Evolutionary conservation across 73 alveolate species (phyloP), one percentile per base, ranked within the genome.

Genomic region (Paramecium primaurelia): DNA sequence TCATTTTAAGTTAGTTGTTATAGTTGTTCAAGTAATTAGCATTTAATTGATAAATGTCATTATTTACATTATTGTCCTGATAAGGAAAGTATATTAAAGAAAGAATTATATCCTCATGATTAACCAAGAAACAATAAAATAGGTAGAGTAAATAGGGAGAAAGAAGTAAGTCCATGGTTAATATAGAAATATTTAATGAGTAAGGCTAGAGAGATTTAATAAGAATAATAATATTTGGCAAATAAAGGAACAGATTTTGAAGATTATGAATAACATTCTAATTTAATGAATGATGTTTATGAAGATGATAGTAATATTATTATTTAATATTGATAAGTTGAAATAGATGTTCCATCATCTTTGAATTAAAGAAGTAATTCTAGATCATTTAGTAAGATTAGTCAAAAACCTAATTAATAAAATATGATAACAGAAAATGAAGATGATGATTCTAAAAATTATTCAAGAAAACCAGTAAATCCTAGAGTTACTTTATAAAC

Each of bases 1-100:
- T 47, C 86, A 30, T 71, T 88, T 25, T 85, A 86, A 51, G 45
- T 95, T 9, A 49, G 60, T 38, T 97, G 99, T 94, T 97, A 96
- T 83, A 88, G 94, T 20, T 97, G 99, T 77, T 95, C 84, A 34
- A 83, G 87, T 47, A 75, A 87, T 12, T 96, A 95, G 4, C 99
- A 97, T 92, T 64, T 93, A 49, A 59, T 88, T 20, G 71, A 71
- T 40, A 30, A 88, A 71, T 88, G 93, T 32, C 42, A 80, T 30
- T 26, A 54, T 16, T 58, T 88, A 16, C 93, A 88, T 42, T 80
- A 69, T 14, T 69, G 80, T 34, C 60, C 93, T 2, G 84, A 88
- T 26, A 88, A 44, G 6, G 93, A 88, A 42, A 34, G 49, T 20
- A 38, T 38, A 38, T 18, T 77, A 2, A 77, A 77, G 42, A 77